Conservation (phyloP, 148 eudicot genomes). For the Vaccinium myrtillus region DNA sequence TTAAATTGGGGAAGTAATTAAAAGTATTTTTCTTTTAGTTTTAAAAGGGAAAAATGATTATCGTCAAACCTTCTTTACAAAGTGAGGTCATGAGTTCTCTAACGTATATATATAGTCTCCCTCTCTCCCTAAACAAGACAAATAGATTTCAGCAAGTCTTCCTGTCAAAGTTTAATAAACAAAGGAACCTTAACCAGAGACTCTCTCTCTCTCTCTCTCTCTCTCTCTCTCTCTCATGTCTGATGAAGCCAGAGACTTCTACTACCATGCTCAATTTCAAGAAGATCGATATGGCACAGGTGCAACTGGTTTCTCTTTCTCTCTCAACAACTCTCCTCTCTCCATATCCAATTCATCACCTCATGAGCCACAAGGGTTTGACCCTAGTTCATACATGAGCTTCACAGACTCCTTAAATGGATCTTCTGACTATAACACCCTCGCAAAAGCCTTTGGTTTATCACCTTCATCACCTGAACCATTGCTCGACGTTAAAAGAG, state of each 20-base stretch:
- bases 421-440: conserved; percentile 25
- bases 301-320: conserved; percentile 19
- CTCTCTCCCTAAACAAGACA: conserved; percentile 6
- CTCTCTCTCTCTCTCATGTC: conserved; percentile 29
- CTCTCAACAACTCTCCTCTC: neutral
- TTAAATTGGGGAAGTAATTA: neutral
- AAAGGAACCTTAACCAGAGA: conserved; percentile 23
- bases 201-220: conserved; percentile 1
- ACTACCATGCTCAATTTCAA: conserved; percentile 31
- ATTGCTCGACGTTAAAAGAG: conserved; percentile 14
- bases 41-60: neutral
- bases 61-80: conserved; percentile 32
- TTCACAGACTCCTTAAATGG: conserved; percentile 35
- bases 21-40: neutral
- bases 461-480: conserved; percentile 20
- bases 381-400: conserved; percentile 25
- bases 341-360: conserved; percentile 7
- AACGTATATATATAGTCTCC: conserved; percentile 6
- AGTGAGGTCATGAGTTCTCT: conserved; percentile 16
- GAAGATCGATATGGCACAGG: conserved; percentile 5
- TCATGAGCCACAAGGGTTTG: conserved; percentile 22
- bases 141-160: conserved; percentile 18
- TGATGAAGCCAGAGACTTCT: conserved; percentile 33
- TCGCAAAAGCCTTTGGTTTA: conserved; percentile 29
- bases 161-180: conserved; percentile 39